Evolutionary conservation across 345 rosid genomes (phyloP).

Genomic region (Aquilaria malaccensis): DNA sequence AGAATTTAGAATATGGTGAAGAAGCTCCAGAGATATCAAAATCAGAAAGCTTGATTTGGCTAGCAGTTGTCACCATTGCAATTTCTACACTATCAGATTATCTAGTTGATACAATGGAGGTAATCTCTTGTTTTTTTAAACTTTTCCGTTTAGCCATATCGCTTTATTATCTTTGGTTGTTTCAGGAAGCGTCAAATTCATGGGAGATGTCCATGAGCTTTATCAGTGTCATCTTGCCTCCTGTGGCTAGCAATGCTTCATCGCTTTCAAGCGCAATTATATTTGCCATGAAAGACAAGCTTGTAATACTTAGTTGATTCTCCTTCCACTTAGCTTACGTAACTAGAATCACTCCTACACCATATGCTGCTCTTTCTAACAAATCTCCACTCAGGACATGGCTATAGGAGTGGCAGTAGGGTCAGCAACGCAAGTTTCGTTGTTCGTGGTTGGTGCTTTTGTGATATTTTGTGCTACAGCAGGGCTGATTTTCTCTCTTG

Average conservation of each 20-base stretch:
- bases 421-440: constrained; percentile 81
- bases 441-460: constrained; percentile 68
- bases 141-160: neutral
- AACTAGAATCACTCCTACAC: too few relatives aligned
- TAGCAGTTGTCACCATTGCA: constrained; percentile 69
- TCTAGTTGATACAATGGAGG: constrained; percentile 89
- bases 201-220: constrained; percentile 69
- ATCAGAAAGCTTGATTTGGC: constrained; percentile 82
- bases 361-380: neutral
- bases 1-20: constrained; percentile 26
- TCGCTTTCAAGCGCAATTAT: constrained; percentile 90
- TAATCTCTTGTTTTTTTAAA: constrained; percentile 8
- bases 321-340: neutral
- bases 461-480: neutral
- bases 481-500: too few relatives aligned
- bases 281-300: constrained; percentile 94
- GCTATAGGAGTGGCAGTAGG: constrained; percentile 94
- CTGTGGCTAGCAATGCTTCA: constrained; percentile 89
- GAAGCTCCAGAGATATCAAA: constrained; percentile 74
- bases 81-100: constrained; percentile 80
- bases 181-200: constrained; percentile 63
- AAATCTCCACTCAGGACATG: constrained; percentile 43
- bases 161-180: neutral
- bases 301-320: constrained; percentile 31
- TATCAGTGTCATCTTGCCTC: constrained; percentile 84